Base-by-base conservation (phyloP, 2,329 filamentous ascomycete species). In the Colletotrichum sp. region DNA sequence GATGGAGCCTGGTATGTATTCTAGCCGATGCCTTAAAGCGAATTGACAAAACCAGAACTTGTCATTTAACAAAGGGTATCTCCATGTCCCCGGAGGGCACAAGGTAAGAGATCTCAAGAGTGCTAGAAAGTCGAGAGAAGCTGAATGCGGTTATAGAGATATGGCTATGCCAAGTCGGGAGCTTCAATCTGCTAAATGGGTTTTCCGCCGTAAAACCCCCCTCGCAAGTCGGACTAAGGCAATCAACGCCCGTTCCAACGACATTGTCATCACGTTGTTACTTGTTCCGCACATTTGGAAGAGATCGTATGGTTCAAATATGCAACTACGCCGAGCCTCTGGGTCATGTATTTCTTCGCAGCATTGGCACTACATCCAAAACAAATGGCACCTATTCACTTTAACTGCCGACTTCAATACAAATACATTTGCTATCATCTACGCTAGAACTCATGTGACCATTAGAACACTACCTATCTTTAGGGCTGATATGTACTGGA, bases 21-120 rank as follows among this genome's bases (percentile, higher is more conserved):
- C 27, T 15, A 59, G 8, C 0, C 13, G 29, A 27, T 27, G 7
- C 0, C 29, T 13, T 0, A 27, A 59, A 0, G 0, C 13, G 25
- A 2, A 16, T 0, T 29, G 2, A 5, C 25, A 25, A 25, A 25
- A 25, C 25, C 25, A 25, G 39, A 49, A 49, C 39, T 59, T 6
- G 29, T 9, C 5, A 19, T 22, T 59, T 0, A 29, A 16, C 0
- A 27, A 25, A 59, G 55, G 22, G 19, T 29, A 59, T 29, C 55
- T 59, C 55, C 7, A 59, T 29, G 55, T 59, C 25, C 55, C 55
- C 0, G 25, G 25, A 29, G 29, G 55, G 55, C 19, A 59, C 25
- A 59, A 29, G 55, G 55, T 59, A 9, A 29, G 55, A 59, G 16
- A 57, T 25, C n/a, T 25, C 3, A 4, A 22, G 15, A 7, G 6